phyloP scores from a whole-genome alignment of 225 moss, liverwort and hornwort genomes.

The Rhytidiadelphus loreus region DNA sequence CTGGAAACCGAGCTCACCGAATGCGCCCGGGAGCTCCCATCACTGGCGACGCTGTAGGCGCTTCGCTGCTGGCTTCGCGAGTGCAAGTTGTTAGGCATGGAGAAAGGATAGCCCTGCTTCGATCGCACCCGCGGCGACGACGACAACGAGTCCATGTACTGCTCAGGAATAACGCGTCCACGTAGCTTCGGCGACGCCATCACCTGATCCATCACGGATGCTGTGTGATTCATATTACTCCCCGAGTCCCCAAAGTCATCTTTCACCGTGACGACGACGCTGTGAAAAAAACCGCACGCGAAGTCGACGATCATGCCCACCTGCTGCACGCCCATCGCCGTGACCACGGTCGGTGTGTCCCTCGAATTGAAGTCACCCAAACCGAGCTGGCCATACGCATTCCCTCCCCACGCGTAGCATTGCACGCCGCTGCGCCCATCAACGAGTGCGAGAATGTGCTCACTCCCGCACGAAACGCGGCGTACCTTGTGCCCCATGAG shows the following conservation, averaged over 20 bases:
- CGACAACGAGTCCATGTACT: slow-evolving; percentile 22
- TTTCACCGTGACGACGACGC: slow-evolving; percentile 16
- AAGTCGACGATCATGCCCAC: slow-evolving; percentile 27
- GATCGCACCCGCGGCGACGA: slow-evolving; percentile 20
- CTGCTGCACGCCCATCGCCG: neutral
- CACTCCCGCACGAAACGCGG: slow-evolving; percentile 46
- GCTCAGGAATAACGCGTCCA: slow-evolving; percentile 21
- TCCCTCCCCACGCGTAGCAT: slow-evolving; percentile 51
- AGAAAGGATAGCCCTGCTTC: slow-evolving; percentile 29
- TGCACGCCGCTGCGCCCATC: slow-evolving; percentile 13
- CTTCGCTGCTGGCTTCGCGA: neutral
- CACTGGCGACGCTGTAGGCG: slow-evolving; percentile 17
- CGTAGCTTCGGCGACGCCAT: slow-evolving; percentile 27
- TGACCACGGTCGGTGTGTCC: slow-evolving; percentile 11
- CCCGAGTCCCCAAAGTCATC: slow-evolving; percentile 11
- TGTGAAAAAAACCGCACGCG: slow-evolving; percentile 57
- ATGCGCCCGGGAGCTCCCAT: slow-evolving; percentile 27
- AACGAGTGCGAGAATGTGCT: slow-evolving; percentile 46
- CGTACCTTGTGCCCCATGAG: slow-evolving; percentile 19
- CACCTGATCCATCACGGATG: slow-evolving; percentile 14
- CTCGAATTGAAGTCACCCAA: slow-evolving; percentile 23
- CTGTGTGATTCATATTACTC: neutral
- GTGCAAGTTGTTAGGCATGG: neutral
- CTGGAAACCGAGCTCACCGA: slow-evolving; percentile 28
- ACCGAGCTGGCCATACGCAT: slow-evolving; percentile 45